Conservation (phyloP, 495 filamentous ascomycete species). For the Pyrenula massariospora region DNA sequence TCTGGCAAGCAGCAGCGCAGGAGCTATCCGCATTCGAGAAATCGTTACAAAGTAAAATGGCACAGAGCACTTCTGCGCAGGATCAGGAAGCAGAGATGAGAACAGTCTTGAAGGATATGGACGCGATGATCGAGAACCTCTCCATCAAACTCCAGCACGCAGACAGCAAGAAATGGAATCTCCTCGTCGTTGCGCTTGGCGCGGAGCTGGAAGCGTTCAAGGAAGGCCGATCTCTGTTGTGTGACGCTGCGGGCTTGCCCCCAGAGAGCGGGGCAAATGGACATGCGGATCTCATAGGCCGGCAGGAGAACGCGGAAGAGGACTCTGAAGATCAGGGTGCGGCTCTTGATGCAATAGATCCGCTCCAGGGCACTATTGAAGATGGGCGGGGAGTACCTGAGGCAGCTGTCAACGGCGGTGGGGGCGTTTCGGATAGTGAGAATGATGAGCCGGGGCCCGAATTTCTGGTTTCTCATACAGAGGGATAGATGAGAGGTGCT, state of each 20-base stretch:
- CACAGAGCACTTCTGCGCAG: slow-evolving; percentile 12
- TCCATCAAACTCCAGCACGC: slow-evolving; percentile 26
- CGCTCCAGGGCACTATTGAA: not conserved
- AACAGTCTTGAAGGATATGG: slow-evolving; percentile 30
- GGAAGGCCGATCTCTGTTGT: slow-evolving; percentile 56
- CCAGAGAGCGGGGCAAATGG: not conserved
- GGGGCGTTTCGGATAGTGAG: not conserved
- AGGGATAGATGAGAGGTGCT: not conserved
- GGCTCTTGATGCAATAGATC: not conserved
- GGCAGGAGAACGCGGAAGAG: not conserved
- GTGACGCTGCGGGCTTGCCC: slow-evolving; percentile 15
- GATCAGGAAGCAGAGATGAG: slow-evolving; percentile 16
- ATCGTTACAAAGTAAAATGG: slow-evolving; percentile 45
- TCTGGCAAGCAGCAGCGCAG: slow-evolving; percentile 64
- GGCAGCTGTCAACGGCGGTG: not conserved
- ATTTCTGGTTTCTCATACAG: slow-evolving; percentile 4
- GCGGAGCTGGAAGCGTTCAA: slow-evolving; percentile 78
- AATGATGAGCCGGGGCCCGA: slow-evolving; percentile 5
- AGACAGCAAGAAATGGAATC: slow-evolving; percentile 61
- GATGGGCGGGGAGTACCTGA: not conserved
- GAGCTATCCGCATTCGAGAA: slow-evolving; percentile 61
- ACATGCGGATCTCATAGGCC: not conserved
- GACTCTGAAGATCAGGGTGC: not conserved
- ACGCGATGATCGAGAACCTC: slow-evolving; percentile 24
- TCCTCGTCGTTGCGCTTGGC: slow-evolving; percentile 78